Conservation (phyloP, 352 stramenopile genomes). For the Salisapilia sapeloensis region DNA sequence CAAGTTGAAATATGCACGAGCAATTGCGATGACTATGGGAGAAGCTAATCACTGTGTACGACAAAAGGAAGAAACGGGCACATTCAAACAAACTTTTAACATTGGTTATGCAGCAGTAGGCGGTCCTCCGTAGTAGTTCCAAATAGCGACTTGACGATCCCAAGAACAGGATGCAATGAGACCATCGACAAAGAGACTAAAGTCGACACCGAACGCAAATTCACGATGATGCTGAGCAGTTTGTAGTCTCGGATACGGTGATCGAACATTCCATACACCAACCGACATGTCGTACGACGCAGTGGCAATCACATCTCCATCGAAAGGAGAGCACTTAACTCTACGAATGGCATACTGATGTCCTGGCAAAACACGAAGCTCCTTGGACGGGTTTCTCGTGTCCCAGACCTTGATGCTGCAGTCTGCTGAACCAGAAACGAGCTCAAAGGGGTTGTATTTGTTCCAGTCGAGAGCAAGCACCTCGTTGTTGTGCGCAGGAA, state of each 20-base stretch:
- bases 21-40: neutral
- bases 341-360: conserved; percentile 74
- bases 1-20: conserved; percentile 2
- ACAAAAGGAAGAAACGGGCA: too few relatives aligned
- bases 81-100: too few relatives aligned
- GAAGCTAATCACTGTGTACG: conserved; percentile 1
- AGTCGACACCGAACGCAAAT: conserved; percentile 79
- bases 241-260: conserved; percentile 57
- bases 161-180: conserved; percentile 63
- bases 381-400: conserved; percentile 43
- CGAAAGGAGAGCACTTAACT: conserved; percentile 77
- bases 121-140: conserved; percentile 66
- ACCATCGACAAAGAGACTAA: conserved; percentile 67
- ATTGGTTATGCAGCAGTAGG: conserved; percentile 5
- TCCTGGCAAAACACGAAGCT: conserved; percentile 50
- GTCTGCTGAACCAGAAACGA: conserved; percentile 76
- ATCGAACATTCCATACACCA: conserved; percentile 75
- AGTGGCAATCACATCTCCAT: conserved; percentile 59
- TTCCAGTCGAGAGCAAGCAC: conserved; percentile 84
- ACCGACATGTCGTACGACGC: conserved; percentile 86
- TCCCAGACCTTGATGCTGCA: conserved; percentile 80
- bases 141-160: conserved; percentile 56
- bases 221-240: conserved; percentile 67
- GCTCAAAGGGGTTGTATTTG: conserved; percentile 84
- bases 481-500: conserved; percentile 63